Base-by-base conservation (phyloP, 2,329 filamentous ascomycete genomes). In the Trichophaea hybrida region DNA sequence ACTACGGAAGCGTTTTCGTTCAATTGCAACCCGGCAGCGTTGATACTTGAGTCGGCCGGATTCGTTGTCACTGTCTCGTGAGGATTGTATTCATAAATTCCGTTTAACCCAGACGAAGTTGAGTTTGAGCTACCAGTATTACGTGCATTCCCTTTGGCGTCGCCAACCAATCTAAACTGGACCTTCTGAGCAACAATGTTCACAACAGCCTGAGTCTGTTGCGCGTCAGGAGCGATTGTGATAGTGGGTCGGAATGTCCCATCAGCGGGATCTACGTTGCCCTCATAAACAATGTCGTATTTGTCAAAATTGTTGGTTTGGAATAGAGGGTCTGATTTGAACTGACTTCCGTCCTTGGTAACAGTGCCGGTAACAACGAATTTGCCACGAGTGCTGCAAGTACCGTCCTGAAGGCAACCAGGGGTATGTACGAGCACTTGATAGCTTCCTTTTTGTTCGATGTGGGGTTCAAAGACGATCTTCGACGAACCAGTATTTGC, bases 271-370 rank as follows among this genome's bases (percentile, higher is more conserved):
- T 97, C 88, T 57, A 98, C 82, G 65, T 82, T 82, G 51, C 90
- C 93, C 65, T 84, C 85, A 73, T 89, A 95, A 60, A 98, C 83
- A 66, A 87, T 83, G 70, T 98, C 93, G 69, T 94, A 97, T 73
- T 98, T 98, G 75, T 97, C 91, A 71, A 84, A 94, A 70, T 94
- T 80, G 73, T 98, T 98, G 15, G 90, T 95, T 72, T 98, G 93
- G 6, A 96, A 74, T 0, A 80, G 78, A 0, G 77, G 80, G 33
- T 80, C 77, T 4, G 38, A 35, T 17, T 59, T 83, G 76, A 4
- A 79, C 64, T 67, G 72, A 69, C 59, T 73, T 68, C 69, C 76
- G 34, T 69, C 69, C 43, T 71, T 71, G 2, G 81, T 79, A 75
- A 93, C 82, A 31, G 77, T 78, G 37, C 83, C 86, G 1, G 86